Evolutionary conservation across 139 green algal species (phyloP).

Genomic region (Coelastrella sp.): DNA sequence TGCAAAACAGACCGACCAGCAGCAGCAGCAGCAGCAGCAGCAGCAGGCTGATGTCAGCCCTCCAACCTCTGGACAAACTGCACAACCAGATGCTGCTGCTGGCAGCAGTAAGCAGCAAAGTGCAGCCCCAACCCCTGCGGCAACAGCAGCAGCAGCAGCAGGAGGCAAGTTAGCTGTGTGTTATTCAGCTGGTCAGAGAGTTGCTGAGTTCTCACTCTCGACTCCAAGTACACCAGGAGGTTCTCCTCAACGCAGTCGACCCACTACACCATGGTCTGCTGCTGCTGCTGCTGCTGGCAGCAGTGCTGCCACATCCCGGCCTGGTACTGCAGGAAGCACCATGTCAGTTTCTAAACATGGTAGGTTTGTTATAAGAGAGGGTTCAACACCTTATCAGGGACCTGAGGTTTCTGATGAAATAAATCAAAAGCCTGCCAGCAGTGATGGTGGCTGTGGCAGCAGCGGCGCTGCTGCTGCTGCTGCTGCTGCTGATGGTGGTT

Average conservation of each 20-base stretch:
- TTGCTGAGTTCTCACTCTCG: neutral
- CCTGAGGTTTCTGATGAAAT: neutral
- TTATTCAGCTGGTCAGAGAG: conserved; percentile 1
- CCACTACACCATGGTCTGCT: neutral
- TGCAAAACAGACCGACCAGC: neutral
- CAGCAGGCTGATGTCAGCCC: neutral
- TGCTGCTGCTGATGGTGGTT: too few species aligned
- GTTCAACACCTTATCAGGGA: neutral
- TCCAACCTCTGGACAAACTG: neutral
- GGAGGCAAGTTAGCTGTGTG: neutral
- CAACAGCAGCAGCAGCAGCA: conserved; percentile 24
- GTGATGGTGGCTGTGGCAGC: too few species aligned
- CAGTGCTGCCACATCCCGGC: neutral
- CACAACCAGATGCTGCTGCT: neutral
- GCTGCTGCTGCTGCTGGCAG: conserved; percentile 10
- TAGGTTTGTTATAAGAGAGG: conserved; percentile 27
- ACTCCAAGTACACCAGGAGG: neutral
- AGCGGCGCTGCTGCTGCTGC: too few species aligned
- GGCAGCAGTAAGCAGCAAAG: neutral
- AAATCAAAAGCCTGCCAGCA: neutral
- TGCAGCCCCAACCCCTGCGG: neutral
- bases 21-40: conserved; percentile 21
- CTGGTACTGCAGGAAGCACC: neutral
- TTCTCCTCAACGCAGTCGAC: neutral
- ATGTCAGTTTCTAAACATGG: conserved; percentile 20